Evolutionary conservation across 2,329 filamentous ascomycete species (phyloP), one percentile per base, ranked within the genome.

Genomic region (Verticillium nubilum): DNA sequence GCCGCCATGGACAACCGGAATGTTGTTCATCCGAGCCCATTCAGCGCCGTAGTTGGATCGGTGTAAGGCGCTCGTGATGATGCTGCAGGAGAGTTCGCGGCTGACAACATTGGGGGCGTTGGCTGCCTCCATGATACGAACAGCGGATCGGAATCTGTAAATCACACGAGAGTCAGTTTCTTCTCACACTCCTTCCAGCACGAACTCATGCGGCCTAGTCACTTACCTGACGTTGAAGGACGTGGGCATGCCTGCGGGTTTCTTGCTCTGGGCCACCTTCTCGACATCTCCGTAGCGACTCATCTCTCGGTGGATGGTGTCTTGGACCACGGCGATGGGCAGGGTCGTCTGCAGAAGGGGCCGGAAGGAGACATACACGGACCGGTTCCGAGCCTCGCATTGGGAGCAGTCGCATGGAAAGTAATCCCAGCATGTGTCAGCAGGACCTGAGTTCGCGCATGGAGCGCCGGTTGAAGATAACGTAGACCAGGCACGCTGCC

Each of bases 101-200:
- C 15, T 25, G 1, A 9, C 13, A n/a, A 58, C 13, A 4, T 19
- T n/a, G 17, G 26, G 9, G 5, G 35, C 26, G 17, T 31, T 9
- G 10, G 50, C 56, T 10, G 35, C 29, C 26, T 60, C 58, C 31
- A 28, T 54, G 25, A 54, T 28, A 2, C 56, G 33, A 13, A 28
- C 56, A 15, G 17, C 58, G 17, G 52, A 33, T n/a, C 23, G n/a
- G 42, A 57, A 60, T 54, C 58, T 60, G 23, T 12, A 7, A 3
- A 9, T 12, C 10, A 35, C 12, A 9, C 23, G 31, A 6, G 2
- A 5, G 19, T 60, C 47, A 58, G 58, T 15, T 0, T n/a, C 17
- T 10, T 33, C 10, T 33, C 31, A 10, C n/a, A 31, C 9, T 31
- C 13, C 9, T 7, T 13, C 13, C 13, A 2, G 29, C 29, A 3